phyloP scores from a whole-genome alignment of 2,329 filamentous ascomycete genomes.

The Beauveria rudraprayagi region DNA sequence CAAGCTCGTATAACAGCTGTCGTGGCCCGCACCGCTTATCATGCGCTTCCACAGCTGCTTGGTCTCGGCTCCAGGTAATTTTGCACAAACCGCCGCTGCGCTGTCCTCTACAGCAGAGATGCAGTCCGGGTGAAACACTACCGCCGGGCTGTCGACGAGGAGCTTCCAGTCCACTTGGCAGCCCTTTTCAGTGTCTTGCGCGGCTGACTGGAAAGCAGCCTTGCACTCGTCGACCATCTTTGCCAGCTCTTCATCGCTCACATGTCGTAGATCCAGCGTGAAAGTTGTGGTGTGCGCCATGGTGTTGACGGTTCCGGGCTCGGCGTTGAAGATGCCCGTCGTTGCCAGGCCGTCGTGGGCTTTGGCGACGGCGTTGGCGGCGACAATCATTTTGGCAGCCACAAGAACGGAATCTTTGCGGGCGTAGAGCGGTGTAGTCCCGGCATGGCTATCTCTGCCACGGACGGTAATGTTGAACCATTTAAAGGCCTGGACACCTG shows the following conservation, averaged over 20 bases:
- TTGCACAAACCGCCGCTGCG: constrained; percentile 43
- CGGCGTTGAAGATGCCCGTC: constrained; percentile 22
- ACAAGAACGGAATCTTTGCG: constrained; percentile 28
- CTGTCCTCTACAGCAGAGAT: constrained; percentile 55
- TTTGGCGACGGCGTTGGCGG: constrained; percentile 21
- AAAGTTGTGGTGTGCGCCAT: constrained; percentile 57
- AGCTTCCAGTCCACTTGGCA: constrained; percentile 49
- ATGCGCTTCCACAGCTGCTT: constrained; percentile 20
- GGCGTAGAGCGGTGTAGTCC: constrained; percentile 24
- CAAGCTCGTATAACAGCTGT: constrained; percentile 27
- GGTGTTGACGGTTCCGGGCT: constrained; percentile 60
- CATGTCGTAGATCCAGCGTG: constrained; percentile 56
- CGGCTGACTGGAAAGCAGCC: constrained; percentile 42
- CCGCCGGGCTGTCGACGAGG: constrained; percentile 50
- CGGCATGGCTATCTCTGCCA: constrained; percentile 24
- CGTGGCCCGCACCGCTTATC: constrained; percentile 31
- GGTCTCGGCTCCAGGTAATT: constrained; percentile 25
- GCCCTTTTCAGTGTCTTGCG: constrained; percentile 49
- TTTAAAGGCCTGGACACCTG: constrained; percentile 22
- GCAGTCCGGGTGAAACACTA: constrained; percentile 58
- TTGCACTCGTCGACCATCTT: constrained; percentile 27
- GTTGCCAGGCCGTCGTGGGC: constrained; percentile 21
- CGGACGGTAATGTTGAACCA: constrained; percentile 24
- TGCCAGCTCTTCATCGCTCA: constrained; percentile 44
- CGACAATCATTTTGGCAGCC: constrained; percentile 26